These are phyloP conservation scores for Colletotrichum sp. DNA, from an alignment of 2,329 filamentous ascomycete genomes.

Conservation along the genomic window DNA sequence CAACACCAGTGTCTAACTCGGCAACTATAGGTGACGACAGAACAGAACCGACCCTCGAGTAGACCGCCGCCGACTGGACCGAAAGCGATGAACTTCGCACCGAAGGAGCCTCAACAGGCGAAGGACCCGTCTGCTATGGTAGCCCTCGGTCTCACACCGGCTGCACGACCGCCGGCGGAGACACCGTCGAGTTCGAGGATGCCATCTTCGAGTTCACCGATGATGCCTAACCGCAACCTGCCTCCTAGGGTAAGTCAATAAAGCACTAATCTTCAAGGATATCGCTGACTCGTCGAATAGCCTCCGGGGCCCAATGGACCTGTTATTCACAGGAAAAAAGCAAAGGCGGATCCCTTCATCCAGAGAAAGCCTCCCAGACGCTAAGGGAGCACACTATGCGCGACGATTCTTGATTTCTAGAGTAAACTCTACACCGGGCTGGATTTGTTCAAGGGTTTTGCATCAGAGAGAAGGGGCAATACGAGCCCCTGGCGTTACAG, in stretches of 20 bases:
- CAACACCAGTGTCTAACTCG: neutral
- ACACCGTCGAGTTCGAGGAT: conserved; percentile 14
- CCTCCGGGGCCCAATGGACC: conserved; percentile 19
- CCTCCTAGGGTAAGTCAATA: conserved; percentile 6
- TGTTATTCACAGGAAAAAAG: conserved; percentile 39
- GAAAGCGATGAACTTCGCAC: conserved; percentile 1
- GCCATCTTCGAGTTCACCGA: neutral
- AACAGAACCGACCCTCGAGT: conserved; percentile 12
- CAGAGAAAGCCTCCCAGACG: conserved; percentile 36
- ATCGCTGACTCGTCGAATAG: neutral
- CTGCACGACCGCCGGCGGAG: conserved; percentile 43
- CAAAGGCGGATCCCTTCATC: conserved; percentile 50
- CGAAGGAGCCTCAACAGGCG: conserved; percentile 28
- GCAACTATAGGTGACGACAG: conserved; percentile 13
- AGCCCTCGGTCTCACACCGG: conserved; percentile 53
- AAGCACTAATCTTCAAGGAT: neutral
- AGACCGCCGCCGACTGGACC: conserved; percentile 22
- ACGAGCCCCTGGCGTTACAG: conserved; percentile 15
- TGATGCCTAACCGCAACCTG: neutral
- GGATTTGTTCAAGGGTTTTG: neutral
- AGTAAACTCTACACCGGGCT: conserved; percentile 8
- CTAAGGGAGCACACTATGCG: neutral
- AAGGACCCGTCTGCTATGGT: conserved; percentile 59
- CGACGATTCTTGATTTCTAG: conserved; percentile 14
- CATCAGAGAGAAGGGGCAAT: conserved; percentile 7